These are phyloP conservation scores for Calonectria montana DNA, from an alignment of 2,329 filamentous ascomycete species.

Conservation along the genomic window DNA sequence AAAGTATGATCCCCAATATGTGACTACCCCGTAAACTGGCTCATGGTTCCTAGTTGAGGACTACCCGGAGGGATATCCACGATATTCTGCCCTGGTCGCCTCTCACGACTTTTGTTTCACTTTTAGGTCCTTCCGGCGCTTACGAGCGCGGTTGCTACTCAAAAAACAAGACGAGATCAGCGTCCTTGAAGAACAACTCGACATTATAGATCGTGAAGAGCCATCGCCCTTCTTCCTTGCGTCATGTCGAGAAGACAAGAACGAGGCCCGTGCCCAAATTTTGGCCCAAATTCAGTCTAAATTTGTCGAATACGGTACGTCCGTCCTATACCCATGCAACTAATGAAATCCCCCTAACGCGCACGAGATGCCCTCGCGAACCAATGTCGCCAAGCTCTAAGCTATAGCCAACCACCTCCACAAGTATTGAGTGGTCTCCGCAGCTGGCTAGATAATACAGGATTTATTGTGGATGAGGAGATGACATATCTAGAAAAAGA, in stretches of 20 bases:
- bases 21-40: neutral
- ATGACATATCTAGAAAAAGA: constrained; percentile 3
- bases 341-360: neutral
- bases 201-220: constrained; percentile 42
- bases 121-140: constrained; percentile 42
- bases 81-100: constrained; percentile 45
- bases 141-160: constrained; percentile 45
- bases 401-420: neutral
- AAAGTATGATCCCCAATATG: neutral
- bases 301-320: constrained; percentile 14
- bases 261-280: constrained; percentile 6
- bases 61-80: constrained; percentile 43
- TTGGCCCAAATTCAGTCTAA: constrained; percentile 11
- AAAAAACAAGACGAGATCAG: constrained; percentile 45
- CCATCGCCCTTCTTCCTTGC: constrained; percentile 8
- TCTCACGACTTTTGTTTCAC: constrained; percentile 40
- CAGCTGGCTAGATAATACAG: constrained; percentile 5
- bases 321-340: neutral
- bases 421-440: neutral
- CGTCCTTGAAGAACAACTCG: constrained; percentile 42
- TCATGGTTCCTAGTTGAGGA: constrained; percentile 17
- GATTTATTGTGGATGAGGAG: constrained; percentile 7
- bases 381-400: neutral
- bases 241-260: constrained; percentile 33
- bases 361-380: neutral